Evolutionary conservation across 2,329 filamentous ascomycete genomes (phyloP).

Genomic region (Orbilia ellipsospora): DNA sequence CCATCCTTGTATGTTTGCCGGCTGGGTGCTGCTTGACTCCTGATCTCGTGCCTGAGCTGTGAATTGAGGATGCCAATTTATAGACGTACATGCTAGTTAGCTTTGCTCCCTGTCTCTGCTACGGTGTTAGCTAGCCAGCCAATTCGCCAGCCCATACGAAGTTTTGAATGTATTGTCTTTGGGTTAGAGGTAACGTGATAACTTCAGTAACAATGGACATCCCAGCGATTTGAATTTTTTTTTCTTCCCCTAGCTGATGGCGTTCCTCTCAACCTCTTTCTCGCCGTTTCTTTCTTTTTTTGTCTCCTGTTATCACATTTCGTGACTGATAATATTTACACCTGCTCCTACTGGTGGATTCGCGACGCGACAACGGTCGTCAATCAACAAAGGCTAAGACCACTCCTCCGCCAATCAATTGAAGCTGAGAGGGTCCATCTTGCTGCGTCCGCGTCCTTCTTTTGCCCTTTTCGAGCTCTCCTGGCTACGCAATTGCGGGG

Average conservation of each 20-base stretch:
- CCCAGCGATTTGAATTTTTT: too few species aligned
- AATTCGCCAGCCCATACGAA: not conserved
- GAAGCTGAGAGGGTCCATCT: too few species aligned
- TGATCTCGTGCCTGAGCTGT: constrained; percentile 30
- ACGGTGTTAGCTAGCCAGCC: too few species aligned
- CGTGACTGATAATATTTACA: constrained; percentile 1
- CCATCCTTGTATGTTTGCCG: constrained; percentile 34
- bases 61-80: constrained; percentile 40
- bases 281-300: not conserved
- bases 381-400: constrained; percentile 11
- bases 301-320: not conserved
- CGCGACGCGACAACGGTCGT: constrained; percentile 9
- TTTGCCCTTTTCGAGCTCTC: too few species aligned
- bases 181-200: too few species aligned
- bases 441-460: too few species aligned
- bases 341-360: not conserved
- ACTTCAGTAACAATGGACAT: too few species aligned
- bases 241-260: too few species aligned
- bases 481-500: too few species aligned
- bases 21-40: constrained; percentile 13
- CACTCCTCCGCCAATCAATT: not conserved
- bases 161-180: not conserved
- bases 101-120: not conserved
- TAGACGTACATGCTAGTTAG: constrained; percentile 9
- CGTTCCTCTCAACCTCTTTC: too few species aligned